Conservation (phyloP, 306 rosid genomes). For the Vigna nakashimae region DNA sequence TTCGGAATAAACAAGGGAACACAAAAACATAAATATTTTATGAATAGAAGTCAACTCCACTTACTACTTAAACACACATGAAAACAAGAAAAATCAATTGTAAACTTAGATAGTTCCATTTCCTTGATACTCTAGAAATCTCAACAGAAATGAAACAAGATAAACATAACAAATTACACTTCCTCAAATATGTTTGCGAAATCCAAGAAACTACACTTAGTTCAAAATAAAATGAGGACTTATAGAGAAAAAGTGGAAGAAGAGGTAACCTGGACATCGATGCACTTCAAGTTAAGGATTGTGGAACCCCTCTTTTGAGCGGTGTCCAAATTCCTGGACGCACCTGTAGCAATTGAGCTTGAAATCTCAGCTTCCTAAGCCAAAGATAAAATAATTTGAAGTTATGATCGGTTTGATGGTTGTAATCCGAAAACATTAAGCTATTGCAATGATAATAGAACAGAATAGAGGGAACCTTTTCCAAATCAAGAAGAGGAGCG, state of each 20-base stretch:
- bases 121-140: slow-evolving; percentile 7
- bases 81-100: slow-evolving; percentile 26
- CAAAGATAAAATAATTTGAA: slow-evolving; percentile 3
- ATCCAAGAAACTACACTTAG: slow-evolving; percentile 1
- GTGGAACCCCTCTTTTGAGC: slow-evolving; percentile 91
- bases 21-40: slow-evolving; percentile 37
- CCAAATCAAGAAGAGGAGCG: slow-evolving; percentile 86
- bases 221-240: slow-evolving; percentile 2
- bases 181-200: background rate
- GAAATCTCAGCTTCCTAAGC: slow-evolving; percentile 90
- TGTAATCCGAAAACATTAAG: background rate
- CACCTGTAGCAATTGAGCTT: slow-evolving; percentile 80
- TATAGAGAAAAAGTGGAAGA: slow-evolving; percentile 9
- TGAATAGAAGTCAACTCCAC: slow-evolving; percentile 24
- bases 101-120: slow-evolving; percentile 1
- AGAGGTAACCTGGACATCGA: slow-evolving; percentile 79
- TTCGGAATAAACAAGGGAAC: slow-evolving; percentile 41
- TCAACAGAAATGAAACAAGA: slow-evolving; percentile 25
- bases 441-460: background rate
- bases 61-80: background rate
- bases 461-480: slow-evolving; percentile 60
- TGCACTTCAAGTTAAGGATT: slow-evolving; percentile 90
- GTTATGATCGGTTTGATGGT: background rate
- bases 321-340: slow-evolving; percentile 76
- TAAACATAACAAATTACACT: slow-evolving; percentile 17